Conservation (phyloP, 2,329 filamentous ascomycete genomes). For the Sclerotinia glacialis region DNA sequence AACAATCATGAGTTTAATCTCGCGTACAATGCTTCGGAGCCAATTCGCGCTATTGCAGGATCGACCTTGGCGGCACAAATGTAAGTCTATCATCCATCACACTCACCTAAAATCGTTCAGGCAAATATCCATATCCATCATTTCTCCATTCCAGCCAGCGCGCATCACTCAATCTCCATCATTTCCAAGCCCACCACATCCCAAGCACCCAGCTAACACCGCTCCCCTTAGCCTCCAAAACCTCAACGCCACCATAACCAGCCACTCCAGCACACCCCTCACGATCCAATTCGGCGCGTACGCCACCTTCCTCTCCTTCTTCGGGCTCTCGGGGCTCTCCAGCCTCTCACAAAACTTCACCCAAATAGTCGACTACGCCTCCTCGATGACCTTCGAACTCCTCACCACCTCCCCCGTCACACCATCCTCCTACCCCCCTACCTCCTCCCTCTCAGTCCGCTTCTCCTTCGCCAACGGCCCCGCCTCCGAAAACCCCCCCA, state of each 20-base stretch:
- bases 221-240: conserved; percentile 42
- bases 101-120: neutral
- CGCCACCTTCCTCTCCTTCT: conserved; percentile 61
- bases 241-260: conserved; percentile 52
- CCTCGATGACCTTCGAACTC: conserved; percentile 75
- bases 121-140: conserved; percentile 9
- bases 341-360: conserved; percentile 62
- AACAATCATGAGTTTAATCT: conserved; percentile 78
- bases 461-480: conserved; percentile 62
- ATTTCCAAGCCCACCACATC: neutral
- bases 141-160: neutral
- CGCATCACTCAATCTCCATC: neutral
- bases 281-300: conserved; percentile 61
- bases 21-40: conserved; percentile 75
- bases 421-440: conserved; percentile 47
- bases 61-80: conserved; percentile 57
- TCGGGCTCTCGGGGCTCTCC: conserved; percentile 53
- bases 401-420: conserved; percentile 53
- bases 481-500: conserved; percentile 44
- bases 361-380: conserved; percentile 80
- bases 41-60: conserved; percentile 57
- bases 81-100: conserved; percentile 22
- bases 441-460: conserved; percentile 53
- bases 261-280: conserved; percentile 46
- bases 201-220: neutral